Base-by-base conservation (phyloP, 192 early-diverging fungal genomes). In the Coemansia aciculifera region DNA sequence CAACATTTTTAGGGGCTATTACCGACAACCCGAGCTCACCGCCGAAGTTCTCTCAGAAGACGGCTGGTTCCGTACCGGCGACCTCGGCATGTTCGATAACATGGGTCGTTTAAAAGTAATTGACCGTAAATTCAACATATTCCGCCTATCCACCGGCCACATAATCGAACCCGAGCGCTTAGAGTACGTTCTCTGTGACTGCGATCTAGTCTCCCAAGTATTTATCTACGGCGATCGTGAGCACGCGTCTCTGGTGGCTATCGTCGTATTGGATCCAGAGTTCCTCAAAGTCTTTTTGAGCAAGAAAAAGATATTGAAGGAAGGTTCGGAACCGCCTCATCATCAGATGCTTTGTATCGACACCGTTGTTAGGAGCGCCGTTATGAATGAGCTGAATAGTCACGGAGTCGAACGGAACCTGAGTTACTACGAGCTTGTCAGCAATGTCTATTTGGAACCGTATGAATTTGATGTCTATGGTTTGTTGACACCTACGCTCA, bases 101-200 rank as follows among this genome's bases (percentile, higher is more conserved):
- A 89, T 95, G 66, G 95, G 95, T 10, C 85, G 90, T 44, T 73
- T 99, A 23, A 79, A 85, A 36, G 89, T 99, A 44, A 96, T 99
- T 72, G 97, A 99, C 78, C 89, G 97, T 64, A 93, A 90, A 74
- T 96, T 95, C 90, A 97, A 96, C 78, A 87, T 99, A 40, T 91
- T 99, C 75, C 95, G 93, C 74, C 83, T 96, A 62, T 84, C 87
- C 23, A 87, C 95, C 64, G 97, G 94, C 60, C 95, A 97, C 72
- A 88, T 91, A 77, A 93, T 99, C 76, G 97, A 95, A 37, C 84
- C 97, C 37, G 97, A 99, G 80, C 92, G 93, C 70, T 84, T 99
- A 27, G 97, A 99, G 73, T 90, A 93, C 36, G 85, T 94, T 17
- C 97, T 96, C 87, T 95, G 93, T 80, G 86, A 88, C 70, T 56